phyloP scores from a whole-genome alignment of 371 early-diverging fungal species.

The Apophysomyces sp. region DNA sequence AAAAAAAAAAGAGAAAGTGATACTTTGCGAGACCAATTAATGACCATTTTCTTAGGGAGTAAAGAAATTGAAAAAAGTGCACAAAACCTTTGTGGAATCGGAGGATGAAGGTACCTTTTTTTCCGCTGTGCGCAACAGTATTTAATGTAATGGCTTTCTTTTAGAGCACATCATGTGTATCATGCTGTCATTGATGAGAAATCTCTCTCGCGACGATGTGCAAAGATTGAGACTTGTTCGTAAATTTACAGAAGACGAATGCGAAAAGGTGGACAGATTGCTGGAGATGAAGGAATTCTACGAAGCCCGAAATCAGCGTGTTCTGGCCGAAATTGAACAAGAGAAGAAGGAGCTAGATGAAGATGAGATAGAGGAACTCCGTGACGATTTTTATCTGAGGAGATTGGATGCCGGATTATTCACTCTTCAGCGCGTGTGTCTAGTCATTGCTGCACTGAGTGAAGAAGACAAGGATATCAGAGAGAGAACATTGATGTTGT shows the following conservation, averaged over 20 bases:
- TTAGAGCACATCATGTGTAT: constrained; percentile 83
- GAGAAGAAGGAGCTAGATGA: constrained; percentile 49
- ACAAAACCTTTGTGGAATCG: constrained; percentile 60
- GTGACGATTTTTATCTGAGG: constrained; percentile 58
- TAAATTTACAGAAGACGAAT: constrained; percentile 82
- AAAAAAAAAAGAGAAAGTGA: not conserved
- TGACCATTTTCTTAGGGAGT: constrained; percentile 49
- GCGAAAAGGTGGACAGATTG: constrained; percentile 76
- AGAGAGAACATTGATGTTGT: constrained; percentile 23
- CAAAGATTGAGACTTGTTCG: constrained; percentile 73
- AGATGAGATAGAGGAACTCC: constrained; percentile 55
- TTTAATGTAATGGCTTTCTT: not conserved
- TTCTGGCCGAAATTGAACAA: constrained; percentile 46
- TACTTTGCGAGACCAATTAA: not conserved
- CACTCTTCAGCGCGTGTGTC: constrained; percentile 76
- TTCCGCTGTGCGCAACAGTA: not conserved
- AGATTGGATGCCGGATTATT: constrained; percentile 83
- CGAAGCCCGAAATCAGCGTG: constrained; percentile 53
- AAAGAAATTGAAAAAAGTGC: constrained; percentile 67
- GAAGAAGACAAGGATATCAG: constrained; percentile 46
- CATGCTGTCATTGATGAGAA: constrained; percentile 71
- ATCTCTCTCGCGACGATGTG: constrained; percentile 56
- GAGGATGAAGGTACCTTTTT: constrained; percentile 71
- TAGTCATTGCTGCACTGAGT: constrained; percentile 63
- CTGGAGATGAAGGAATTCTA: constrained; percentile 74